Evolutionary conservation across 2,329 filamentous ascomycete genomes (phyloP).

Genomic region (Dothistroma pini): DNA sequence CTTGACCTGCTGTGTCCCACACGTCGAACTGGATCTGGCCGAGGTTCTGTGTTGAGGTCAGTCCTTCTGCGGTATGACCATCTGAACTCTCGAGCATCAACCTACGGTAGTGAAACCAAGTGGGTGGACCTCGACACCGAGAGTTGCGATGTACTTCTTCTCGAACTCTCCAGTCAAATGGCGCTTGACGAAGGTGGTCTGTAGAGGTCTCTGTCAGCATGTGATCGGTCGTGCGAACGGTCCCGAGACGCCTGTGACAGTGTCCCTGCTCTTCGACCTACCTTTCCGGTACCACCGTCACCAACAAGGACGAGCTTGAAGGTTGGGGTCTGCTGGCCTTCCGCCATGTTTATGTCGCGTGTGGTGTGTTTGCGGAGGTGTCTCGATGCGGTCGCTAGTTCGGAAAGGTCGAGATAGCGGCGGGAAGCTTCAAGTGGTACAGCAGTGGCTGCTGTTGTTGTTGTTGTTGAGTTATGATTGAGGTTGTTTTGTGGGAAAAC

Average conservation of each 20-base stretch:
- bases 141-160: constrained; percentile 99
- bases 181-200: constrained; percentile 99
- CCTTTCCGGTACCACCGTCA: constrained; percentile 99
- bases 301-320: constrained; percentile 99
- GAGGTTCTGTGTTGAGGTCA: constrained; percentile 62
- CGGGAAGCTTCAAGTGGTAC: not conserved
- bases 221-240: constrained; percentile 21
- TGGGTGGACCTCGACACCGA: constrained; percentile 99
- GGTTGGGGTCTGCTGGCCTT: constrained; percentile 56
- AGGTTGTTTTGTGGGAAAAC: constrained; percentile 1
- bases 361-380: not conserved
- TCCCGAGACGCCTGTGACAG: constrained; percentile 7
- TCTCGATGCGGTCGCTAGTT: not conserved
- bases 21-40: constrained; percentile 98
- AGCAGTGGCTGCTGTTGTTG: not conserved
- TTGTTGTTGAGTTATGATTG: not conserved
- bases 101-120: constrained; percentile 96
- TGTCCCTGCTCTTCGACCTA: constrained; percentile 39
- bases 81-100: constrained; percentile 5
- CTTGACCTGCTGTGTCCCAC: constrained; percentile 98
- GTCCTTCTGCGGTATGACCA: constrained; percentile 8
- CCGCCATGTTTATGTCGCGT: constrained; percentile 13
- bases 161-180: constrained; percentile 99
- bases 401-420: not conserved
- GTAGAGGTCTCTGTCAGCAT: constrained; percentile 21